Base-by-base conservation (phyloP, 768 basidiomycete genomes). In the Leucocoprinus birnbaumii region DNA sequence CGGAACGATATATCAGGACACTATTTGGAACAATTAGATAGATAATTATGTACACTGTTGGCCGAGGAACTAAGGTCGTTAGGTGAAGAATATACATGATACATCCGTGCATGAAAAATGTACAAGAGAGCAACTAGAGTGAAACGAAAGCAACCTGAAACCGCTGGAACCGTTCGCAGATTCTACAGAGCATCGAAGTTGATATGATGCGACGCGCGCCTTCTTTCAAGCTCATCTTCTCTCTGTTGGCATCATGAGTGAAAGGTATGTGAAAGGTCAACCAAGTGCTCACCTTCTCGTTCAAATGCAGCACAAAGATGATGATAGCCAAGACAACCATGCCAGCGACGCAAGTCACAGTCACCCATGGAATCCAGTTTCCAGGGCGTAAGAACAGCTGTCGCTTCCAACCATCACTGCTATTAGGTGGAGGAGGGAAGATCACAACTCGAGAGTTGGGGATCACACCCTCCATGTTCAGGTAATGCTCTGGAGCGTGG, bases 391-490 rank as follows among this genome's bases (percentile, higher is more conserved):
- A 72, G 66, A 92, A 99, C 58, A 98, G 71, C 71, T 96, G 89
- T 48, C 86, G 83, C 63, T 84, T 89, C 97, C 97, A 99, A 3
- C 77, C 80, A 19, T 75, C 75, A 2, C 76, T 64, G 0, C 87
- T 82, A 44, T 43, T 46, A 48, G 41, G 40, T 14, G 40, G 21
- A 1, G 54, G 54, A 0, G 96, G 95, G 37, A 89, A 83, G 62
- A 99, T 94, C n/a, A 98, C 88, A 13, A 99, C 84, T 59, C 94
- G 93, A 3, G 94, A 97, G 67, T 99, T 98, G 0, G 97, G 97
- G 43, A 99, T 94, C 31, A 99, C 88, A 24, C 95, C 95, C 66
- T 98, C 97, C 80, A 98, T 88, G 66, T 89, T 87, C 67, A 96
- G 94, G 60, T 78, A 92, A 65, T 96, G 92, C 31, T 85, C 66